Conservation (phyloP, 345 rosid genomes). For the Bruguiera gymnorhiza region DNA sequence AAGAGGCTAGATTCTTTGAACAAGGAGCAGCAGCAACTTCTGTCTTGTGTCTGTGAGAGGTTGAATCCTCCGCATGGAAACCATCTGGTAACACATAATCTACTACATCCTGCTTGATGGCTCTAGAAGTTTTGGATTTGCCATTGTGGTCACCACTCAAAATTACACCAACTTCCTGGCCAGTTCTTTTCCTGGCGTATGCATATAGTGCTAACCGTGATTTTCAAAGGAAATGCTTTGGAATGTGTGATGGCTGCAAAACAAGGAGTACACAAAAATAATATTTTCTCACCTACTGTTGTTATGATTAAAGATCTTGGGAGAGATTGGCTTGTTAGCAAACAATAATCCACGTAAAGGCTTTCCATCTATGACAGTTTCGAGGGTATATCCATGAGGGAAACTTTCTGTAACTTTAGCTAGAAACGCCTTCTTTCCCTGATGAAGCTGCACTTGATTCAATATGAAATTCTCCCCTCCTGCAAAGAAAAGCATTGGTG, state of each 20-base stretch:
- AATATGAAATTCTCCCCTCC: conserved; percentile 48
- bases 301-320: conserved; percentile 29
- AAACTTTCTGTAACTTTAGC: conserved; percentile 75
- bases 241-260: not conserved
- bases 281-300: conserved; percentile 44
- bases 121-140: conserved; percentile 33
- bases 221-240: not conserved
- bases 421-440: conserved; percentile 77
- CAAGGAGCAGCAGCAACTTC: conserved; percentile 35
- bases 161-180: conserved; percentile 30
- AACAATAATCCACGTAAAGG: conserved; percentile 79
- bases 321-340: conserved; percentile 52
- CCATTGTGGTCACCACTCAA: conserved; percentile 48
- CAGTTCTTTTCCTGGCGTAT: conserved; percentile 50
- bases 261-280: conserved; percentile 11
- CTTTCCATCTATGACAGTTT: conserved; percentile 84
- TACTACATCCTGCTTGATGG: conserved; percentile 22
- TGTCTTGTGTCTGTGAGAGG: conserved; percentile 21
- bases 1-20: conserved; percentile 25
- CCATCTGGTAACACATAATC: conserved; percentile 31
- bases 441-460: conserved; percentile 34
- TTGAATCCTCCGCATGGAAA: conserved; percentile 27
- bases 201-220: conserved; percentile 14
- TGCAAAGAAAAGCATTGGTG: conserved; percentile 27
- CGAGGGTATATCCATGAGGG: conserved; percentile 71